Evolutionary conservation across 2,329 filamentous ascomycete species (phyloP).

Genomic region (Aspergillus proliferans): DNA sequence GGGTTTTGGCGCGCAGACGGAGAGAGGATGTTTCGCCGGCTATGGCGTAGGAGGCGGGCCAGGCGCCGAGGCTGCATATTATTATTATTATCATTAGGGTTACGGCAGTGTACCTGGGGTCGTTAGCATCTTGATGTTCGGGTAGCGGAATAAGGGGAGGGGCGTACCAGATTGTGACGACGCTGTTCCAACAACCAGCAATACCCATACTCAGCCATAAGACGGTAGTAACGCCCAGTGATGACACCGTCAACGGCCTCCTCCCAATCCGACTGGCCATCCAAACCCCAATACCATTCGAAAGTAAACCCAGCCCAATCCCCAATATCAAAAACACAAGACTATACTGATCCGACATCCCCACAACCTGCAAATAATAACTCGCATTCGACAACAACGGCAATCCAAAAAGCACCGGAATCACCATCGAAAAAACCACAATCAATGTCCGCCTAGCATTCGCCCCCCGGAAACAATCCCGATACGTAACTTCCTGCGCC

Average conservation of each 20-base stretch:
- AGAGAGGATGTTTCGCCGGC: conserved; percentile 30
- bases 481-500: conserved; percentile 25
- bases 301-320: conserved; percentile 41
- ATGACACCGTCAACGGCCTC: conserved; percentile 25
- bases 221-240: conserved; percentile 21
- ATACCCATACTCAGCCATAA: conserved; percentile 46
- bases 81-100: conserved; percentile 43
- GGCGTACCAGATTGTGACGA: conserved; percentile 36
- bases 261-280: conserved; percentile 38
- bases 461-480: conserved; percentile 18
- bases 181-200: conserved; percentile 39
- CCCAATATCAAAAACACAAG: conserved; percentile 44
- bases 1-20: conserved; percentile 33
- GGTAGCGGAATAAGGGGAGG: not conserved
- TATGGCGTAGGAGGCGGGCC: conserved; percentile 34
- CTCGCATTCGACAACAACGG: conserved; percentile 39
- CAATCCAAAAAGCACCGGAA: conserved; percentile 44
- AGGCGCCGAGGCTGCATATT: conserved; percentile 27
- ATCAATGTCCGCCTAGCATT: conserved; percentile 26
- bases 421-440: conserved; percentile 34
- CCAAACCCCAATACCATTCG: conserved; percentile 43
- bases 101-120: conserved; percentile 34
- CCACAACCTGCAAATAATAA: conserved; percentile 34
- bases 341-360: conserved; percentile 22
- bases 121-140: not conserved